Evolutionary conservation across 192 early-diverging fungal species (phyloP).

Genomic region (Lobulomyces angularis): DNA sequence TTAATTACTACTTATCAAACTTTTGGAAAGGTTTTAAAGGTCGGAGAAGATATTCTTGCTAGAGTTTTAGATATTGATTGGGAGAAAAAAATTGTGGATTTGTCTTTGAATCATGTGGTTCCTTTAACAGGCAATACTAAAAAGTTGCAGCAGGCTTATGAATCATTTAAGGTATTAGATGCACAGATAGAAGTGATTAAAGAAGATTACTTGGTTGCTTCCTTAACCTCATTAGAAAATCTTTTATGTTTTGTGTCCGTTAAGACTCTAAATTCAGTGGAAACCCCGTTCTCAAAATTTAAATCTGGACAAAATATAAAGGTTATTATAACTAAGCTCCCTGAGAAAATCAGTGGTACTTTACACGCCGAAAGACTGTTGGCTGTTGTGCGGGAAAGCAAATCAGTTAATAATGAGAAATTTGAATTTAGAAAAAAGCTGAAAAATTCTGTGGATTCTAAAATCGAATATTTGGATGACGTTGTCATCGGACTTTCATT

Average conservation of each 20-base stretch:
- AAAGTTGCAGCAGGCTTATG: constrained; percentile 7
- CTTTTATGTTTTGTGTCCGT: constrained; percentile 14
- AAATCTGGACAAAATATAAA: constrained; percentile 17
- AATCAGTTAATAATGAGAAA: not conserved
- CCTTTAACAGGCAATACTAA: constrained; percentile 4
- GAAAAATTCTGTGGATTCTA: constrained; percentile 13
- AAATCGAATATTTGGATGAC: constrained; percentile 14
- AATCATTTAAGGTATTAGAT: constrained; percentile 23
- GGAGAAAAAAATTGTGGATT: constrained; percentile 51
- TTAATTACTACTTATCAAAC: constrained; percentile 45
- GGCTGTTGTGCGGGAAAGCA: no score
- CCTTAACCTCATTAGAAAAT: constrained; percentile 22
- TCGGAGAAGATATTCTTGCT: constrained; percentile 34
- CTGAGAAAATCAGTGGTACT: not conserved
- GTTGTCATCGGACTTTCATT: constrained; percentile 12
- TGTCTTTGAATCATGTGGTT: constrained; percentile 34
- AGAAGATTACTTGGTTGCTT: constrained; percentile 61
- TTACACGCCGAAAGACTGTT: constrained; percentile 1
- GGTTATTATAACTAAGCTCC: constrained; percentile 3
- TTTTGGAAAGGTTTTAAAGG: constrained; percentile 22
- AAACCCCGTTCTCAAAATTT: constrained; percentile 5
- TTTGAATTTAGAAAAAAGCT: constrained; percentile 7
- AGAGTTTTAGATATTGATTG: constrained; percentile 60
- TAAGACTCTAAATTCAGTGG: constrained; percentile 3
- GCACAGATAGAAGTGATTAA: constrained; percentile 62